Base-by-base conservation (phyloP, 2,329 filamentous ascomycete species). In the Claviceps sp. region DNA sequence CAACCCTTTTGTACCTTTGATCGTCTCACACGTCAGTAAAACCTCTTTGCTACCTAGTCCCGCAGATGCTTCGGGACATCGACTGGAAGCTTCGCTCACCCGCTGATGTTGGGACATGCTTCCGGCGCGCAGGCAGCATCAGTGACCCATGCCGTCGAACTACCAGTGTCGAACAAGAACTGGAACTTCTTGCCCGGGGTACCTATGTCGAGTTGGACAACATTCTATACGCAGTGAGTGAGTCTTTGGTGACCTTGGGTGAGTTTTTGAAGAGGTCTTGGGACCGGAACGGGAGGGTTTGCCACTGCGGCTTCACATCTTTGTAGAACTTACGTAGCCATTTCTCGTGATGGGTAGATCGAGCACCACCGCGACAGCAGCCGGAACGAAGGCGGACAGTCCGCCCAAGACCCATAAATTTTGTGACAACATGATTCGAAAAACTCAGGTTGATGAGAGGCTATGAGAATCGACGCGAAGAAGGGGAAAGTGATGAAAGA, bases 91-190 rank as follows among this genome's bases (percentile, higher is more conserved):
- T 41, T n/a, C n/a, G 48, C 59, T 51, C 42, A 61, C 52, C 60
- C 57, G 50, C 55, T 58, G 43, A 37, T 45, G 39, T 67, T 63
- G 3, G 46, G 3, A 46, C 67, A 69, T 1, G 52, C 55, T 2
- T 57, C 52, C 5, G 60, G 10, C 11, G 47, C 58, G 55, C 61
- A 67, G 13, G 49, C 51, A 17, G 22, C 47, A 34, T 64, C 62
- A 39, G 65, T 52, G 5, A 67, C 59, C 66, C 67, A 69, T 1
- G 65, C 50, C 0, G 66, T 63, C 1, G 66, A 51, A 50, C 64
- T 68, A 22, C 67, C 66, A 0, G 65, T 69, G 54, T 69, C 66
- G 52, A 67, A 68, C 11, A 59, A 52, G 5, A 70, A 58, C 1
- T 56, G 55, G 52, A 62, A 60, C 0, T 51, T 55, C 47, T 61